Evolutionary conservation across 768 basidiomycete genomes (phyloP).

Genomic region (Pisolithus microcarpus): DNA sequence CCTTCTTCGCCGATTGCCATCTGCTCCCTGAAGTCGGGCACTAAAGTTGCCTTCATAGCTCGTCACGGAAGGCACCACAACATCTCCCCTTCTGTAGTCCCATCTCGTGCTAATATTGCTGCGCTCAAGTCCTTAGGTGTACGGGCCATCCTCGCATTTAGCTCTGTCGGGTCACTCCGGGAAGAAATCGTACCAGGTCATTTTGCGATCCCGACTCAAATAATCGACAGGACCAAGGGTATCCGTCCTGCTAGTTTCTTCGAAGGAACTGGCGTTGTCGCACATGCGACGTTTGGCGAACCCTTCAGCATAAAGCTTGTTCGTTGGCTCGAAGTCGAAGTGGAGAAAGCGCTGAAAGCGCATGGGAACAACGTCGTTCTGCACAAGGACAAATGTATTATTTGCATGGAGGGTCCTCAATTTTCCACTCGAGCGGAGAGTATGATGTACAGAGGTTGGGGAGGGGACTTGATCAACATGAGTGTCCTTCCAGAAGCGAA

Average conservation of each 20-base stretch:
- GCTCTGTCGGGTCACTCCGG: slow-evolving; percentile 88
- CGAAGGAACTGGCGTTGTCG: slow-evolving; percentile 72
- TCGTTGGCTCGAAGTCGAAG: slow-evolving; percentile 56
- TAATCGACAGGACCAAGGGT: slow-evolving; percentile 96
- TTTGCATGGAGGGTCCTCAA: slow-evolving; percentile 97
- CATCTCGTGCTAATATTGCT: slow-evolving; percentile 87
- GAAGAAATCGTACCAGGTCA: slow-evolving; percentile 91
- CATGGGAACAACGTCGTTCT: slow-evolving; percentile 58
- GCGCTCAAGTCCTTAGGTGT: slow-evolving; percentile 91
- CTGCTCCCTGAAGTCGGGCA: slow-evolving; percentile 74
- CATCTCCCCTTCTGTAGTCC: slow-evolving; percentile 74
- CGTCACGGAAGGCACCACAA: slow-evolving; percentile 83
- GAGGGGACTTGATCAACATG: slow-evolving; percentile 95
- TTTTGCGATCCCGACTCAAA: slow-evolving; percentile 81
- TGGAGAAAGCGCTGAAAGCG: slow-evolving; percentile 54
- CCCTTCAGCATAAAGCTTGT: slow-evolving; percentile 69
- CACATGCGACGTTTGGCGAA: slow-evolving; percentile 91
- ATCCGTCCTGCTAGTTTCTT: slow-evolving; percentile 87
- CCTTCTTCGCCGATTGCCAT: slow-evolving; percentile 93
- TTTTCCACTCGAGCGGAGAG: slow-evolving; percentile 99
- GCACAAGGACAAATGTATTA: slow-evolving; percentile 77
- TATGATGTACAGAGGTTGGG: slow-evolving; percentile 87
- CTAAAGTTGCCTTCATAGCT: slow-evolving; percentile 80
- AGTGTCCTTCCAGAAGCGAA: slow-evolving; percentile 96
- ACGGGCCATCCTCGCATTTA: slow-evolving; percentile 85